A percentile compares a stretch with the other conserved stretches of the same genome.
phyloP scores from a whole-genome alignment of 108 stramenopile species.

The Skeletonema menzelii region DNA sequence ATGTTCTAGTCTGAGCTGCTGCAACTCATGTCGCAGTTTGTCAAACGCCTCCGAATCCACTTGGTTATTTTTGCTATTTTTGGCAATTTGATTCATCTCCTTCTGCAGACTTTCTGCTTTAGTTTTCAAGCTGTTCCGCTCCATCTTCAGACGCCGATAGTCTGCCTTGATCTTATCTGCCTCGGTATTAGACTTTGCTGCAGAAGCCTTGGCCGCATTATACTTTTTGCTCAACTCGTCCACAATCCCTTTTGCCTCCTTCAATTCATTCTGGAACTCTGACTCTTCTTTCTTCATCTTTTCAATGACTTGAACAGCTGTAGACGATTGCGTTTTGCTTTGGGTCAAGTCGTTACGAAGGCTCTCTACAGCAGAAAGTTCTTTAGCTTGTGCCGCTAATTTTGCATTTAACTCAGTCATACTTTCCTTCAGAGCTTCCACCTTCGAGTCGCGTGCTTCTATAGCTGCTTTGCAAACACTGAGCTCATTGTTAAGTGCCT shows the following conservation, averaged over 20 bases:
- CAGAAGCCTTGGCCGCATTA: slow-evolving; percentile 21
- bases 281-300: slow-evolving; percentile 33
- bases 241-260: slow-evolving; percentile 31
- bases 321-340: slow-evolving; percentile 3
- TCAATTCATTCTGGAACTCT: slow-evolving; percentile 49
- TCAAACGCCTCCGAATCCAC: slow-evolving; percentile 49
- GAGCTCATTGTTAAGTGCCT: slow-evolving; percentile 76
- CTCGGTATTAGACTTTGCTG: slow-evolving; percentile 25
- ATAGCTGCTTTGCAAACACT: slow-evolving; percentile 71
- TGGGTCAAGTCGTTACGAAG: slow-evolving; percentile 11
- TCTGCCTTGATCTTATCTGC: slow-evolving; percentile 45
- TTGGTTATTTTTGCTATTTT: slow-evolving; percentile 52
- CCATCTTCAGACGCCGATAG: slow-evolving; percentile 66
- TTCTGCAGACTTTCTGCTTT: slow-evolving; percentile 75
- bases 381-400: slow-evolving; percentile 16
- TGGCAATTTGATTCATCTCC: slow-evolving; percentile 61
- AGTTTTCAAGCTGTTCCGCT: slow-evolving; percentile 70
- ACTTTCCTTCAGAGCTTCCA: slow-evolving; percentile 49
- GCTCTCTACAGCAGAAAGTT: slow-evolving; percentile 9
- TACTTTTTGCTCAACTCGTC: slow-evolving; percentile 37
- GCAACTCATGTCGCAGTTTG: slow-evolving; percentile 49
- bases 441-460: slow-evolving; percentile 75
- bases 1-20: slow-evolving; percentile 48
- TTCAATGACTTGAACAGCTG: slow-evolving; percentile 23
- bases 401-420: slow-evolving; percentile 34